Evolutionary conservation across 2,329 filamentous ascomycete genomes (phyloP), one percentile per base, ranked within the genome.

Genomic region (Ophiostoma sp.): DNA sequence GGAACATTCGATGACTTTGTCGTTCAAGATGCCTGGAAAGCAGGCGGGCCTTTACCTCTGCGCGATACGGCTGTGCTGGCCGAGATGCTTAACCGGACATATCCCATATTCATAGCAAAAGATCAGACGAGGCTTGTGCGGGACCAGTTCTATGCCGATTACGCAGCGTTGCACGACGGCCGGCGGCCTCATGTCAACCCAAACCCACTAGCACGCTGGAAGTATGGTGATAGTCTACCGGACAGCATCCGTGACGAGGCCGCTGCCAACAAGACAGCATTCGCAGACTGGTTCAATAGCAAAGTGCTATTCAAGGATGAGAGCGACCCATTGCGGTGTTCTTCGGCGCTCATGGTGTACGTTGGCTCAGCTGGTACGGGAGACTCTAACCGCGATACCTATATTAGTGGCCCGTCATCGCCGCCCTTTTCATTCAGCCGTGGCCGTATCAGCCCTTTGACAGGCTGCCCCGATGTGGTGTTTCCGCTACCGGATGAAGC

Each of bases 401-500:
- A 57, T 13, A 23, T 57, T 7, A 27, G 15, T 4, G 52, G 44
- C 7, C 44, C 52, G 3, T 57, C 52, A 13, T 6, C 52, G 11
- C 52, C 52, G 13, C 52, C 52, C 11, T 57, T 57, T 57, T n/a
- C 7, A 57, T 57, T 57, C 8, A 13, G 52, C 52, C 52, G 52
- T 2, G 52, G 52, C 23, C 52, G 52, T 27, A 27, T 57, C 23
- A 57, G 52, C 52, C 52, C 23, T 5, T 57, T 57, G 8, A 13
- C 52, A 15, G 52, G 52, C 23, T 57, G 52, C 52, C 52, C 52
- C 17, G 52, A 57, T 27, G 52, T 57, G 10, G 52, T 57, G 10
- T 57, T 57, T n/a, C 52, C 52, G n/a, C 23, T 57, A n/a, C 52
- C 52, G n/a, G 52, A 57, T 57, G 52, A 57, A 27, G 23, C 52